Percentiles rank a stretch among this genome's conserved stretches.
phyloP scores from a whole-genome alignment of 1,284 basidiomycete species.

The Trichosporon asahii region DNA sequence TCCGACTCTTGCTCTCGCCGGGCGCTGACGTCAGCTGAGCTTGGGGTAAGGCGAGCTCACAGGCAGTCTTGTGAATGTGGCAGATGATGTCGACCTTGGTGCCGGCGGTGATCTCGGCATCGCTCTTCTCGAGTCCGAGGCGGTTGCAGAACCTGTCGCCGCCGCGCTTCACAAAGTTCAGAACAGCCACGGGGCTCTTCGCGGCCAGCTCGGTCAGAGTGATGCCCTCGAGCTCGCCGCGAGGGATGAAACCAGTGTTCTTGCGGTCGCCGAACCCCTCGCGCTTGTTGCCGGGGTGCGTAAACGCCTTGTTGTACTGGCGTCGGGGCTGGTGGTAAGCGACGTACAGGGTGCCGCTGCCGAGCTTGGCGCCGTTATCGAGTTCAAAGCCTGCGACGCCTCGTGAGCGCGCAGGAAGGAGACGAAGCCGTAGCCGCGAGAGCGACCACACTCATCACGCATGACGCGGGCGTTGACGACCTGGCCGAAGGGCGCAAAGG shows the following conservation, averaged over 20 bases:
- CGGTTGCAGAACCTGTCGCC: background rate
- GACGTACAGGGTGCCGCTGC: conserved; percentile 30
- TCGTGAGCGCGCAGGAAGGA: conserved; percentile 74
- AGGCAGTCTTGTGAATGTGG: conserved; percentile 3
- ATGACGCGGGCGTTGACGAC: conserved; percentile 90
- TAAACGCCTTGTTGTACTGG: conserved; percentile 6
- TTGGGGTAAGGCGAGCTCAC: background rate
- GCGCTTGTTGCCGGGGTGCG: background rate
- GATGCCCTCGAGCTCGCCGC: conserved; percentile 4
- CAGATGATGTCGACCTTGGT: conserved; percentile 17
- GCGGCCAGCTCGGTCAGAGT: conserved; percentile 5
- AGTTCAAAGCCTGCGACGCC: conserved; percentile 32
- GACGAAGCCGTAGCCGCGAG: conserved; percentile 93
- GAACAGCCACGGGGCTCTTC: conserved; percentile 11
- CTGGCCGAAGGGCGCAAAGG: conserved; percentile 74
- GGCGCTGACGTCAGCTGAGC: conserved; percentile 6
- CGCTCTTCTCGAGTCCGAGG: conserved; percentile 2
- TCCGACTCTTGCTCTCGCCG: conserved; percentile 10
- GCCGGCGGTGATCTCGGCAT: background rate
- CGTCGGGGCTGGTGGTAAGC: conserved; percentile 37
- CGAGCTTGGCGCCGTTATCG: conserved; percentile 33
- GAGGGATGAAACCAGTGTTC: background rate
- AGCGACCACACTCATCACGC: conserved; percentile 78
- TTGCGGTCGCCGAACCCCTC: background rate
- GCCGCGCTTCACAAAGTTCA: conserved; percentile 7